phyloP scores from a whole-genome alignment of 208 protist genomes.

The Acanthamoeba castellanii region DNA sequence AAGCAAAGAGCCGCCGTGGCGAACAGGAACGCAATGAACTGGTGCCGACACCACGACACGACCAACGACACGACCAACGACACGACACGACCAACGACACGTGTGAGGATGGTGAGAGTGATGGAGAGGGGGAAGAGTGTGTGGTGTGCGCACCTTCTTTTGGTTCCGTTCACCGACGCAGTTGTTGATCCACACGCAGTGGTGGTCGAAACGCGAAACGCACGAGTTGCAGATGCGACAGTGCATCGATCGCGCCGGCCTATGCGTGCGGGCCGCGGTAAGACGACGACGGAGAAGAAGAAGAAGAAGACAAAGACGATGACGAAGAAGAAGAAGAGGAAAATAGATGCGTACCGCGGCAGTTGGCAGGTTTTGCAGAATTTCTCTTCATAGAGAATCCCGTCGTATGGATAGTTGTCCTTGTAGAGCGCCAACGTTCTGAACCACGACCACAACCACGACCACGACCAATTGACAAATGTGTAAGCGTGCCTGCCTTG shows the following conservation, averaged over 20 bases:
- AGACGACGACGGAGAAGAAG: too few relatives aligned
- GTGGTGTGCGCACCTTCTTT: slow-evolving; percentile 36
- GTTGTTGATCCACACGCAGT: slow-evolving; percentile 98
- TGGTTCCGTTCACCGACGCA: slow-evolving; percentile 96
- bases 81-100: too few relatives aligned
- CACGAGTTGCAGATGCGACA: slow-evolving; percentile 94
- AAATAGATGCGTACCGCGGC: neutral
- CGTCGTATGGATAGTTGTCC: slow-evolving; percentile 58
- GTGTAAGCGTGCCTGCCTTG: too few relatives aligned
- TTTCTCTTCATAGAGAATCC: slow-evolving; percentile 27
- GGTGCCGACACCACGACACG: too few relatives aligned
- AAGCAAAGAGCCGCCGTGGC: slow-evolving; percentile 10
- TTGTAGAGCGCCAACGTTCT: slow-evolving; percentile 9
- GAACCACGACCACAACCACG: too few relatives aligned
- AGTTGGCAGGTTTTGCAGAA: slow-evolving; percentile 24
- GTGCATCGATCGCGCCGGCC: slow-evolving; percentile 95
- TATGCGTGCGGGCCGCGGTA: slow-evolving; percentile 71
- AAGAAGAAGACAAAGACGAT: too few relatives aligned
- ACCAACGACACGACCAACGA: too few relatives aligned
- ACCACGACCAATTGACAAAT: too few relatives aligned
- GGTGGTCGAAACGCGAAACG: slow-evolving; percentile 97
- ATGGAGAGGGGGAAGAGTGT: neutral
- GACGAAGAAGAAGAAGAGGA: too few relatives aligned
- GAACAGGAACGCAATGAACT: slow-evolving; percentile 63
- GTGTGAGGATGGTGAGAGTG: neutral